Evolutionary conservation across 805 yeast species (phyloP).

Genomic region (Lachancea cidri): DNA sequence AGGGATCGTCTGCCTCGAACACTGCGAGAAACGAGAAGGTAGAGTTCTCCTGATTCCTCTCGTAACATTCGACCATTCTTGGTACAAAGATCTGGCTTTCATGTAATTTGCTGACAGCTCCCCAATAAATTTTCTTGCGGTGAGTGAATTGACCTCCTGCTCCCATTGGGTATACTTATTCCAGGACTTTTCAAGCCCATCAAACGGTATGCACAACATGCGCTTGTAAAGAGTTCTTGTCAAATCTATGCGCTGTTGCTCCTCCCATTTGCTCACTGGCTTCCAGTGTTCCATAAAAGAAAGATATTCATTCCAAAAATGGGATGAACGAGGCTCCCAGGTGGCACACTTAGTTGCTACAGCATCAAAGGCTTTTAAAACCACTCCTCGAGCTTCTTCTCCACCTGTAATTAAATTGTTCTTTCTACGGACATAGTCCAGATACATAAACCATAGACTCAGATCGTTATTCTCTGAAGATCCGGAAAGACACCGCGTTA

Average conservation of each 20-base stretch:
- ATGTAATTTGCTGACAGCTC: slow-evolving; percentile 81
- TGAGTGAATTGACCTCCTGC: slow-evolving; percentile 62
- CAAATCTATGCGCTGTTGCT: slow-evolving; percentile 71
- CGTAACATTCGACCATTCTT: slow-evolving; percentile 61
- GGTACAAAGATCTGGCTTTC: slow-evolving; percentile 75
- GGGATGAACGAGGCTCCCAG: slow-evolving; percentile 59
- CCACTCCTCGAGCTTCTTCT: slow-evolving; percentile 67
- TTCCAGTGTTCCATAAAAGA: slow-evolving; percentile 73
- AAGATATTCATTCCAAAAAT: slow-evolving; percentile 79
- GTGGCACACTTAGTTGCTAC: slow-evolving; percentile 74
- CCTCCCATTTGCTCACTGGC: slow-evolving; percentile 78
- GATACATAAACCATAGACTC: slow-evolving; percentile 69
- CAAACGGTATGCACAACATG: slow-evolving; percentile 70
- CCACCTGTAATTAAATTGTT: slow-evolving; percentile 73
- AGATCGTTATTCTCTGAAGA: slow-evolving; percentile 44
- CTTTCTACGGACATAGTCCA: slow-evolving; percentile 66
- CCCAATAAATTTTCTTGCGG: slow-evolving; percentile 79
- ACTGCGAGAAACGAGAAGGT: slow-evolving; percentile 22
- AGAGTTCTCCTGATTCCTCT: slow-evolving; percentile 42
- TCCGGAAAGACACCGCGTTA: slow-evolving; percentile 55
- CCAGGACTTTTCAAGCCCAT: slow-evolving; percentile 76
- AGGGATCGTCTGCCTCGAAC: slow-evolving; percentile 26
- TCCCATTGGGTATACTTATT: slow-evolving; percentile 77
- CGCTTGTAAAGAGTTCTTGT: slow-evolving; percentile 68
- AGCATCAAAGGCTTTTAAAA: slow-evolving; percentile 77